Percentiles rank a stretch among this genome's conserved stretches.
These are phyloP conservation scores for Melaleuca quinquenervia DNA, from an alignment of 345 rosid genomes.

Conservation along the genomic window DNA sequence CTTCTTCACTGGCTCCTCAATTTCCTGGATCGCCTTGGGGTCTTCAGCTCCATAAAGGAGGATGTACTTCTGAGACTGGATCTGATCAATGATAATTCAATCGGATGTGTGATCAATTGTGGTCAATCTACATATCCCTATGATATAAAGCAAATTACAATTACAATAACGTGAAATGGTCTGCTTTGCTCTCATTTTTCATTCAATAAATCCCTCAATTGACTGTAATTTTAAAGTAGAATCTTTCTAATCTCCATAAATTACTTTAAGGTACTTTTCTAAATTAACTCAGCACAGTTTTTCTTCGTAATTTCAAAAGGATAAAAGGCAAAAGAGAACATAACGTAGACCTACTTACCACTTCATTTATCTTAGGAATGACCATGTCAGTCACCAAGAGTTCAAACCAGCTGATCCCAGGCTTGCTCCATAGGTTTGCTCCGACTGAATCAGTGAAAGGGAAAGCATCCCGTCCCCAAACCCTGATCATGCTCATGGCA, in stretches of 20 bases:
- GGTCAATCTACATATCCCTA: not conserved
- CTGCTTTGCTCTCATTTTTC: not conserved
- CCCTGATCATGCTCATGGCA: constrained; percentile 12
- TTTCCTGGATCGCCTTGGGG: not conserved
- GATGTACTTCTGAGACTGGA: not conserved
- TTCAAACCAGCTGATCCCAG: constrained; percentile 1
- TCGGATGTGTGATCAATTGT: not conserved
- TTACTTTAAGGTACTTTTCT: not conserved
- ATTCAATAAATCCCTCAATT: not conserved
- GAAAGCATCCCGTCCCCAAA: constrained; percentile 13
- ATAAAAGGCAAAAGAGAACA: not conserved
- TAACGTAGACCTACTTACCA: not conserved
- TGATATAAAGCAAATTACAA: not conserved
- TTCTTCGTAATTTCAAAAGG: not conserved
- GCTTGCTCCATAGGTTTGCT: constrained; percentile 6
- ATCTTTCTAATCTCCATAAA: not conserved
- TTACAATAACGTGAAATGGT: not conserved
- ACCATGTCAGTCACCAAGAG: constrained; percentile 1
- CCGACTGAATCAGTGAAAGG: constrained; percentile 9
- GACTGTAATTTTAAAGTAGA: not conserved
- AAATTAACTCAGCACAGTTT: not conserved
- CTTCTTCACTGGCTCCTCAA: not conserved
- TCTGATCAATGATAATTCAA: not conserved
- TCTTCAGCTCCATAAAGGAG: constrained; percentile 11
- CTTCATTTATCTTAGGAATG: not conserved